Evolutionary conservation across 2,329 filamentous ascomycete genomes (phyloP).

Genomic region (Mollisia scopiformis): DNA sequence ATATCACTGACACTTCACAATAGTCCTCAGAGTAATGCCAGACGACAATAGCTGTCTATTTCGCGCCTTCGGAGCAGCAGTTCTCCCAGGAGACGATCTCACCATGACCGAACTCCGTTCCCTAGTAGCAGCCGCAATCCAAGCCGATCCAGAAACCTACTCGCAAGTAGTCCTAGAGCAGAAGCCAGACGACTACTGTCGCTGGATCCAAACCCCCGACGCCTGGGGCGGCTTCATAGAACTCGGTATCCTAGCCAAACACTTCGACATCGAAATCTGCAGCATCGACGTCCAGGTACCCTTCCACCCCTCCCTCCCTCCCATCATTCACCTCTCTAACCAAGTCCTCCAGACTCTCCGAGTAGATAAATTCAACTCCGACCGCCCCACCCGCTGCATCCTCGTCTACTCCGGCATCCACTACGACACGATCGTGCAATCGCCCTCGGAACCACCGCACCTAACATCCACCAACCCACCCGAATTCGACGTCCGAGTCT

Average conservation of each 20-base stretch:
- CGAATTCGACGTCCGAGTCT: constrained; percentile 72
- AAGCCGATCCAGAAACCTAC: constrained; percentile 72
- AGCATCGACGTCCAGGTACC: constrained; percentile 74
- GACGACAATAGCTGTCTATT: constrained; percentile 97
- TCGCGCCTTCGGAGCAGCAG: constrained; percentile 79
- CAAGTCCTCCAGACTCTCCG: constrained; percentile 52
- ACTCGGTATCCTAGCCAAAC: constrained; percentile 79
- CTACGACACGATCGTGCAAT: constrained; percentile 86
- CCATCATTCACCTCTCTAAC: neutral
- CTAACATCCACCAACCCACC: constrained; percentile 62
- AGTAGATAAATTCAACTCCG: constrained; percentile 79
- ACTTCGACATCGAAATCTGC: constrained; percentile 85
- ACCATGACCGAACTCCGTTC: constrained; percentile 74
- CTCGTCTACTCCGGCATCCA: constrained; percentile 92
- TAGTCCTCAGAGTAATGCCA: constrained; percentile 89
- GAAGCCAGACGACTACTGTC: constrained; percentile 75
- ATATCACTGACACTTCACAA: neutral
- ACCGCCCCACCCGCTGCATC: constrained; percentile 66
- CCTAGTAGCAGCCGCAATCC: constrained; percentile 79
- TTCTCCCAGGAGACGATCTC: constrained; percentile 65
- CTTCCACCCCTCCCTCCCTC: neutral
- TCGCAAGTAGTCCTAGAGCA: constrained; percentile 74
- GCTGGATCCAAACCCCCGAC: constrained; percentile 77
- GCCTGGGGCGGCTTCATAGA: constrained; percentile 94
- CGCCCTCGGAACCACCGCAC: constrained; percentile 60